Evolutionary conservation across 2,329 filamentous ascomycete genomes (phyloP).

Genomic region (Colletotrichum simmondsii): DNA sequence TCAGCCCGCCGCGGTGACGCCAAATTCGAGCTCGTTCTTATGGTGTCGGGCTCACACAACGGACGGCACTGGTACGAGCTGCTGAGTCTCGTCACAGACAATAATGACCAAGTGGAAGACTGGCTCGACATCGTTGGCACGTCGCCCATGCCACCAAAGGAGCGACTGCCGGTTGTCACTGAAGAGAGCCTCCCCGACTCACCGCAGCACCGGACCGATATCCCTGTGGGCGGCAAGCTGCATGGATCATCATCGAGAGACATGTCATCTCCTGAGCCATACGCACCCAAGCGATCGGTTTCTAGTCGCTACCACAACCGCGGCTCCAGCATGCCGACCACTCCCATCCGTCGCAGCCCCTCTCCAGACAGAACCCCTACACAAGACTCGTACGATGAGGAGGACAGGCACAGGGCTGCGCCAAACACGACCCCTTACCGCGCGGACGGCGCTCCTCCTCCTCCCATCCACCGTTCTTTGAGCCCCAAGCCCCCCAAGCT

Average conservation of each 20-base stretch:
- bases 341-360: constrained; percentile 39
- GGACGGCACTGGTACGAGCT: constrained; percentile 85
- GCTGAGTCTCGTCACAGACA: constrained; percentile 79
- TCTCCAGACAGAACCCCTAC: constrained; percentile 53
- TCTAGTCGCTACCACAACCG: constrained; percentile 49
- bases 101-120: constrained; percentile 81
- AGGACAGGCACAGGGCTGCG: constrained; percentile 45
- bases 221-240: constrained; percentile 33
- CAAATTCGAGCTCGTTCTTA: constrained; percentile 80
- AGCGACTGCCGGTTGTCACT: constrained; percentile 47
- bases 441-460: constrained; percentile 67
- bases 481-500: constrained; percentile 49
- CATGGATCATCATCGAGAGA: constrained; percentile 10
- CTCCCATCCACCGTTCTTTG: constrained; percentile 62
- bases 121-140: constrained; percentile 85
- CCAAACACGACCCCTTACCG: constrained; percentile 51
- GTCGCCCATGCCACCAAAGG: constrained; percentile 58
- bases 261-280: constrained; percentile 37
- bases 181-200: constrained; percentile 38
- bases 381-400: constrained; percentile 48
- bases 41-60: constrained; percentile 80
- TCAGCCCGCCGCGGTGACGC: constrained; percentile 83
- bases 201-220: constrained; percentile 18
- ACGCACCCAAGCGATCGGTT: constrained; percentile 44
- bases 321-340: constrained; percentile 42